phyloP scores from a whole-genome alignment of 768 basidiomycete genomes.

The Guyanaporus albipodus region DNA sequence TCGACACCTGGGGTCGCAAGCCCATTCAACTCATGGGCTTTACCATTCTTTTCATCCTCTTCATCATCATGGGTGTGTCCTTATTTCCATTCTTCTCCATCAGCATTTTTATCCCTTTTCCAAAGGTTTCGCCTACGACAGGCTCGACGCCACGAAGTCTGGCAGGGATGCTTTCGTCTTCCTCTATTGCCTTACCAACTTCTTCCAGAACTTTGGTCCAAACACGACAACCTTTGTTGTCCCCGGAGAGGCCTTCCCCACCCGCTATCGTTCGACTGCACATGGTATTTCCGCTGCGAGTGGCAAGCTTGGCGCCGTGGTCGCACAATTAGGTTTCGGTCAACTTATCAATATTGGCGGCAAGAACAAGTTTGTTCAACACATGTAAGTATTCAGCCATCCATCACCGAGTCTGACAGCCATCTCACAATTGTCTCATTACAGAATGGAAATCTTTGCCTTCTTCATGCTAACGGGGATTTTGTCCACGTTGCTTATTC shows the following conservation, averaged over 20 bases:
- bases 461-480: slow-evolving; percentile 86
- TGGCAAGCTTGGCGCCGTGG: slow-evolving; percentile 80
- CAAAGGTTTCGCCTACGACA: slow-evolving; percentile 64
- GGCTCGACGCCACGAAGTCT: slow-evolving; percentile 40
- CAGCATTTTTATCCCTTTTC: slow-evolving; percentile 4
- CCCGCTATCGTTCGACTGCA: slow-evolving; percentile 80
- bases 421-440: slow-evolving; percentile 1
- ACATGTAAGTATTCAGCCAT: slow-evolving; percentile 59
- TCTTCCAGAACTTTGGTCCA: slow-evolving; percentile 88
- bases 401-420: neutral
- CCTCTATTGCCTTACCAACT: slow-evolving; percentile 83
- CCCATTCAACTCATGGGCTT: slow-evolving; percentile 82
- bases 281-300: slow-evolving; percentile 82
- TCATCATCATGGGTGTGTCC: slow-evolving; percentile 62
- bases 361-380: slow-evolving; percentile 52
- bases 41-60: slow-evolving; percentile 57
- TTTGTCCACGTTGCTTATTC: slow-evolving; percentile 73
- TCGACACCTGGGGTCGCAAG: slow-evolving; percentile 80
- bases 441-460: slow-evolving; percentile 73
- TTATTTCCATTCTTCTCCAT: neutral
- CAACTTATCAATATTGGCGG: slow-evolving; percentile 69
- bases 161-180: slow-evolving; percentile 65
- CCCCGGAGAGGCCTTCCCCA: slow-evolving; percentile 83
- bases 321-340: slow-evolving; percentile 75
- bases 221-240: slow-evolving; percentile 79